A percentile compares a stretch with the other conserved stretches of the same genome.
These are phyloP conservation scores for Fusarium subglutinans DNA, from an alignment of 2,329 filamentous ascomycete genomes.

Conservation along the genomic window DNA sequence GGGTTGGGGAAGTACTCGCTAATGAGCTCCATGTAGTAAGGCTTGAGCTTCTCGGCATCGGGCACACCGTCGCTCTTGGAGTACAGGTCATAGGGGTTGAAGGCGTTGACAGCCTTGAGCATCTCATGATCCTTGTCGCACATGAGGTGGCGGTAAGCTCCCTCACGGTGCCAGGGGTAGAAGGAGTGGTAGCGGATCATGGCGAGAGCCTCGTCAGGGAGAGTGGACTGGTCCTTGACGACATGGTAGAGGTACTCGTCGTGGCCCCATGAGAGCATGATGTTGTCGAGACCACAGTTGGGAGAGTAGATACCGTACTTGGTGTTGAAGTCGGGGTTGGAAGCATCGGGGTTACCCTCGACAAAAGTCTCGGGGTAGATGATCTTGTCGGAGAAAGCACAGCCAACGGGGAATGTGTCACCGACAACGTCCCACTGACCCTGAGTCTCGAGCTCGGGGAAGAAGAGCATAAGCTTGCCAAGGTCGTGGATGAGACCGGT, in stretches of 20 bases:
- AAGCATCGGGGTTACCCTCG: slow-evolving; percentile 75
- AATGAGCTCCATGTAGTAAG: slow-evolving; percentile 56
- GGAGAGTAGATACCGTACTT: slow-evolving; percentile 82
- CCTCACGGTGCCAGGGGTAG: slow-evolving; percentile 89
- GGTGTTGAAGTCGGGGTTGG: slow-evolving; percentile 77
- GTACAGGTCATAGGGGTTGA: slow-evolving; percentile 93
- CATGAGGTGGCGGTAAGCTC: slow-evolving; percentile 86
- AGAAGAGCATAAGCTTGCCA: slow-evolving; percentile 83
- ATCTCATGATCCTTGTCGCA: slow-evolving; percentile 81
- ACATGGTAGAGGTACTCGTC: slow-evolving; percentile 91
- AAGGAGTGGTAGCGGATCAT: slow-evolving; percentile 96
- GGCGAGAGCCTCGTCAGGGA: slow-evolving; percentile 84
- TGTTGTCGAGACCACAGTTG: slow-evolving; percentile 83
- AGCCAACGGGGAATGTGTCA: slow-evolving; percentile 83
- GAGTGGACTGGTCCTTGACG: slow-evolving; percentile 80
- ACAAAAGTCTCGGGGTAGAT: slow-evolving; percentile 82
- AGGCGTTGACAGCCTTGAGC: slow-evolving; percentile 82
- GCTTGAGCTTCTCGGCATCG: slow-evolving; percentile 78
- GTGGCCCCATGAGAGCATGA: slow-evolving; percentile 92
- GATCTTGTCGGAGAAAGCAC: slow-evolving; percentile 77
- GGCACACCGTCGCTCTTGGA: slow-evolving; percentile 89
- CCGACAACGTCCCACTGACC: slow-evolving; percentile 96
- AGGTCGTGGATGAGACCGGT: slow-evolving; percentile 82
- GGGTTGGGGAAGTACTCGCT: slow-evolving; percentile 54
- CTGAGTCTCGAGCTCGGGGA: slow-evolving; percentile 69